Base-by-base conservation (phyloP, 768 basidiomycete genomes). In the Punctularia strigosozonata region DNA sequence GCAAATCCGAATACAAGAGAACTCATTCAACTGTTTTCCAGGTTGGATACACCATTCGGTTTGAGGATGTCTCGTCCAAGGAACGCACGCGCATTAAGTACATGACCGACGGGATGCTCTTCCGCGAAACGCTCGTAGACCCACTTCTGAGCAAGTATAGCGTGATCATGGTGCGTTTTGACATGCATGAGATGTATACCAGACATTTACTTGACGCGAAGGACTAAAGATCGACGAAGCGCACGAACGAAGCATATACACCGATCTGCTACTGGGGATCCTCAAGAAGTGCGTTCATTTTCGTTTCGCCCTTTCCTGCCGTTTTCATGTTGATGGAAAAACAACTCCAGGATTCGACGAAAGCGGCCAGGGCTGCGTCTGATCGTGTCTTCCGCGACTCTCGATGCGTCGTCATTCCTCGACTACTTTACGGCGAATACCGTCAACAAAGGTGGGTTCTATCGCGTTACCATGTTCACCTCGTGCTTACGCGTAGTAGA, bases 51-150 rank as follows among this genome's bases (percentile, higher is more conserved):
- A 86, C 86, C 5, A 97, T 99, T 45, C 80, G 95, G 6, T 98
- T 98, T 44, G 95, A 99, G 56, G 89, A 95, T 48, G 77, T 94
- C 38, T 86, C 81, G 50, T 74, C 73, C 53, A 88, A 85, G 50
- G 74, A 82, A 21, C 67, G 75, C 38, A 98, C 95, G 2, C 73
- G 87, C 20, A 87, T 99, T 56, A 71, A 90, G 30, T 99, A 98
- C 58, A 73, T 98, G 75, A 99, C 95, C 23, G 95, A 99, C 56
- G 95, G 95, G 32, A 92, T 98, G 80, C 77, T 99, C 25, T 97
- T 98, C 56, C 76, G 92, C 43, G 92, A 97, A 61, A 81, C 82
- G 18, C 71, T 97, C 50, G 65, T 91, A 25, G 94, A 99, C 53
- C 95, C 95, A 14, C 59, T 97, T 21, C 68, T 99, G 37, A 88